Conservation (phyloP, 1,284 basidiomycete genomes). For the Hemileccinum hortonii region DNA sequence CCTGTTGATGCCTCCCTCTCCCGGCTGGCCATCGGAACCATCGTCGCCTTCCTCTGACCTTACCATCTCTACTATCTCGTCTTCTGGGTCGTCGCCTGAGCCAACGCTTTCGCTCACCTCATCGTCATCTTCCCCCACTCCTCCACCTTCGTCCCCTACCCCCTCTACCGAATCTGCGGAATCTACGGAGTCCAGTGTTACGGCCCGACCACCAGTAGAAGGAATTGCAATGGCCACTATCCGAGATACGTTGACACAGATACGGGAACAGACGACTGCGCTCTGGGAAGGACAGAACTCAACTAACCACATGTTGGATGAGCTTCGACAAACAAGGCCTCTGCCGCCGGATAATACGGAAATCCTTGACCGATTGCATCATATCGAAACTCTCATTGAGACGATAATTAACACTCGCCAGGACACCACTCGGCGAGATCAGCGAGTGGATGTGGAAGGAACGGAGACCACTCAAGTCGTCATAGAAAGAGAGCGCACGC, state of each 20-base stretch:
- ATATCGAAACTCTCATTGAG: slow-evolving; percentile 47
- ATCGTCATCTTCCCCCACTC: slow-evolving; percentile 34
- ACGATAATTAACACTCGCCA: slow-evolving; percentile 9
- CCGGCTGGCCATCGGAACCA: slow-evolving; percentile 32
- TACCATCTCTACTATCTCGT: slow-evolving; percentile 33
- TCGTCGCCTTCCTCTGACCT: slow-evolving; percentile 36
- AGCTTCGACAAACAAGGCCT: slow-evolving; percentile 35
- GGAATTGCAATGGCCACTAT: slow-evolving; percentile 39
- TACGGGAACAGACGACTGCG: slow-evolving; percentile 51
- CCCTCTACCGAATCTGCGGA: slow-evolving; percentile 20
- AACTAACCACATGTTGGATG: slow-evolving; percentile 51
- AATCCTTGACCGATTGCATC: slow-evolving; percentile 36
- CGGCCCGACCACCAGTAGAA: slow-evolving; percentile 40
- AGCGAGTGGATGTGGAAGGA: slow-evolving; percentile 9
- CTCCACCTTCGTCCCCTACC: slow-evolving; percentile 36
- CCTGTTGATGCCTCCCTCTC: slow-evolving; percentile 30
- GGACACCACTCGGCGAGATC: slow-evolving; percentile 9
- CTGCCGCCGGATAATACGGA: slow-evolving; percentile 36
- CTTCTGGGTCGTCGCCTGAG: slow-evolving; percentile 32
- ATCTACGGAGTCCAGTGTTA: slow-evolving; percentile 43
- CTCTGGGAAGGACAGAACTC: slow-evolving; percentile 58
- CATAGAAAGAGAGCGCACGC: slow-evolving; percentile 4
- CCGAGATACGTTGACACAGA: slow-evolving; percentile 45
- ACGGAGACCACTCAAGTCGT: slow-evolving; percentile 16
- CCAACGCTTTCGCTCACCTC: slow-evolving; percentile 33